These are phyloP conservation scores for Podila clonocystis DNA, from an alignment of 192 early-diverging fungal genomes.

Conservation along the genomic window DNA sequence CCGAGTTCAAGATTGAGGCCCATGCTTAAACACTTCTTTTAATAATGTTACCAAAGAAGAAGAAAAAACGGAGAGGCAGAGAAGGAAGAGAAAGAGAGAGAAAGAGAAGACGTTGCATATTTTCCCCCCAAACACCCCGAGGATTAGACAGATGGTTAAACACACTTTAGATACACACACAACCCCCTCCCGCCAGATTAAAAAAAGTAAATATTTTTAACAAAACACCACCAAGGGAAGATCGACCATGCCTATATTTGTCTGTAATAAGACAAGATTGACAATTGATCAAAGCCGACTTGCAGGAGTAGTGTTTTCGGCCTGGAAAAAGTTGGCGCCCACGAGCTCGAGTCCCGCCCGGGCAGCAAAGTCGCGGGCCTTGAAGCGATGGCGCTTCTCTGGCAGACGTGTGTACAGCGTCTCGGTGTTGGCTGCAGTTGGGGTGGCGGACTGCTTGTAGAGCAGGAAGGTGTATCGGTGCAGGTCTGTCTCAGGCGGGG, in stretches of 20 bases:
- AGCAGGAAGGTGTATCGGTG: slow-evolving; percentile 62
- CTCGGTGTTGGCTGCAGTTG: slow-evolving; percentile 7
- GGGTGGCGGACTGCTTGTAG: slow-evolving; percentile 48
- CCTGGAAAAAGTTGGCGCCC: slow-evolving; percentile 52
- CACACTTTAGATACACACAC: no score
- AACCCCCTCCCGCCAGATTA: no score
- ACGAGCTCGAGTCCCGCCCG: slow-evolving; percentile 41
- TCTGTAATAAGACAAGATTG: no score
- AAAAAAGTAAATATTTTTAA: neutral
- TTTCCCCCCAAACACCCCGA: neutral
- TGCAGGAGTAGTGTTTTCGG: slow-evolving; percentile 8
- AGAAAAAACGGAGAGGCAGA: neutral
- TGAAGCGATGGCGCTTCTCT: slow-evolving; percentile 26
- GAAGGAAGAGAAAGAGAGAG: neutral
- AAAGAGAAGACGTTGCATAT: neutral
- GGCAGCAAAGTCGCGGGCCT: slow-evolving; percentile 23
- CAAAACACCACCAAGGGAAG: no score
- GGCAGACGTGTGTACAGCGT: slow-evolving; percentile 13
- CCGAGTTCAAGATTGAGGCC: slow-evolving; percentile 52
- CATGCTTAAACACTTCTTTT: slow-evolving; percentile 21
- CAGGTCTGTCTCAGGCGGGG: slow-evolving; percentile 50
- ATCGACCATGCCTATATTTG: no score
- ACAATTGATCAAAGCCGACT: neutral
- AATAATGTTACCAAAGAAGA: slow-evolving; percentile 1
- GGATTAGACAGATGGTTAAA: no score